Base-by-base conservation (phyloP, 2,329 filamentous ascomycete genomes). In the Cladosporium phlei region DNA sequence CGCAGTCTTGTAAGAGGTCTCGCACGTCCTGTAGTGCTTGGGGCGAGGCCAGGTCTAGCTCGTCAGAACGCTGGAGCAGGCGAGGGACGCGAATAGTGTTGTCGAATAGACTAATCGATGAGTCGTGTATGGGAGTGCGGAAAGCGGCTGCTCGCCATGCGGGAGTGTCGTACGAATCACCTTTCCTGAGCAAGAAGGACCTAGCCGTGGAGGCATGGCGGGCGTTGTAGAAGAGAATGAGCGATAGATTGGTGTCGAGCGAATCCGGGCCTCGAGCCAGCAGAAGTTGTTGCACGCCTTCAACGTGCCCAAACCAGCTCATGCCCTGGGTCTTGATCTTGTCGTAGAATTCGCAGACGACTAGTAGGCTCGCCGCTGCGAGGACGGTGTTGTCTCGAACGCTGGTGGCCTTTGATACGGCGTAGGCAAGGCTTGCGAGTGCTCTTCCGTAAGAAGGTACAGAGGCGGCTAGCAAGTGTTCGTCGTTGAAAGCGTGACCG, bases 91-190 rank as follows among this genome's bases (percentile, higher is more conserved):
- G 55, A n/a, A 64, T 38, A 2, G 59, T 54, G 4, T 51, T 25
- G 42, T 63, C 60, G 42, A 62, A 64, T 22, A 65, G 55, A 7
- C 46, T 19, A 2, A 56, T 55, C 1, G 55, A 55, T 7, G 43
- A 44, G 32, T 65, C 61, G 5, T 46, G 43, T 11, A 53, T 43
- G 7, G 53, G 55, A 25, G 48, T 50, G 11, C 51, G 47, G 44
- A 51, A 58, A n/a, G 56, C 57, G 3, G 29, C 35, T 4, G 29
- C 40, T 35, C 49, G 21, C 51, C 51, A 53, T 24, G 37, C 43
- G 1, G 51, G 51, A 8, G 43, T 29, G 2, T 47, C 48, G 25
- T 51, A 53, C 1, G 37, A 7, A 16, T 46, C 25, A 5, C 25
- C 42, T 25, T 51, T 53, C 10, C 51, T 37, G 24, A 42, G 29